Evolutionary conservation across 2,329 filamentous ascomycete genomes (phyloP), one percentile per base, ranked within the genome.

Genomic region (Epichloe amarillans): DNA sequence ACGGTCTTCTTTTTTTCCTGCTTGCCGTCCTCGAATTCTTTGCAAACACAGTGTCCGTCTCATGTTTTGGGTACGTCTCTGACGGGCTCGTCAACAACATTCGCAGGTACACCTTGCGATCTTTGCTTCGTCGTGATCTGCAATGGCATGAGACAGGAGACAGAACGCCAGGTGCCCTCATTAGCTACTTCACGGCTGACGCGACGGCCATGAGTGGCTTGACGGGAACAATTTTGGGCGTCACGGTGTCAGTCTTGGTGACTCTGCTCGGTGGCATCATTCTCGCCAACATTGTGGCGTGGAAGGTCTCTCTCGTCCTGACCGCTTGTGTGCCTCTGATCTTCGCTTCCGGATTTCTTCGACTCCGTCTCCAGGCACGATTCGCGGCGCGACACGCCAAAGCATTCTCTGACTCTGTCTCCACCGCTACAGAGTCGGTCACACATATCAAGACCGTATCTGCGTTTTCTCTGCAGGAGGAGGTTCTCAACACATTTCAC

Each of bases 281-380:
- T 33, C 61, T 88, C 10, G 80, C 83, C 0, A 82, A 86, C 54
- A 78, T 87, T 43, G 72, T 89, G 45, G 82, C 82, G 3, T 89
- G 85, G 86, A 84, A 80, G 60, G 86, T 89, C 54, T 84, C 84
- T 0, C 66, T 89, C 14, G 84, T 89, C 3, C 83, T 83, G 50
- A 70, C 89, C 5, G 75, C 83, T 0, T 72, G 79, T 8, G 79
- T 88, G 0, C 86, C 85, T 0, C 66, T 88, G 10, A 74, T 88
- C 5, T 71, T 89, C 0, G 80, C 80, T 1, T 75, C 83, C 0
- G 84, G 85, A 0, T 75, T 85, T 54, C 79, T 88, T 76, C 77
- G 85, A 55, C 71, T 88, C 15, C 74, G 73, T 1, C 74, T 81
- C 3, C 72, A 86, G 1, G 74, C 77, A 2, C 72, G 75, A 38